A percentile compares a stretch with the other conserved stretches of the same genome.
Evolutionary conservation across 2,329 filamentous ascomycete species (phyloP).

Genomic region (Lasiodiplodia theobromae): DNA sequence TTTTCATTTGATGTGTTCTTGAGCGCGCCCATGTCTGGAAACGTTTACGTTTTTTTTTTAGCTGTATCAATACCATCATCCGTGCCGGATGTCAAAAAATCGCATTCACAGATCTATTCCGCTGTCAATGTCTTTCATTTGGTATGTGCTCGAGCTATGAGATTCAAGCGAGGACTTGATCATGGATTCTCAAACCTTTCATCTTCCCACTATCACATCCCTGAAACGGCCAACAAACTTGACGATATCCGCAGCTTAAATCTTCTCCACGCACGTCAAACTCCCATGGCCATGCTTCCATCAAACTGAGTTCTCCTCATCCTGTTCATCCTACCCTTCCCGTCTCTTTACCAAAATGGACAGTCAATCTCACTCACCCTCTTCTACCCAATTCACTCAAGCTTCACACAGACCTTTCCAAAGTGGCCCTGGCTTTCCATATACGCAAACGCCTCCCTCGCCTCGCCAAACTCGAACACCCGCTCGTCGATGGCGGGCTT

Average conservation of each 20-base stretch:
- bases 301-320: neutral
- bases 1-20: neutral
- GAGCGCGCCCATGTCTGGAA: neutral
- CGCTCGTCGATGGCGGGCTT: conserved; percentile 66
- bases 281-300: no score
- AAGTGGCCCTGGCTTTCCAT: conserved; percentile 59
- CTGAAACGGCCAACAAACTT: no score
- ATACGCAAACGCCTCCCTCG: conserved; percentile 59
- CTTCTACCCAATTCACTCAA: conserved; percentile 37
- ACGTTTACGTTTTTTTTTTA: neutral
- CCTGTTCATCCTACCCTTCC: no score
- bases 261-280: no score
- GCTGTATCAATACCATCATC: neutral
- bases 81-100: neutral
- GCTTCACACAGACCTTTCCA: conserved; percentile 51
- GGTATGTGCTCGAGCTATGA: neutral
- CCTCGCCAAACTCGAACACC: conserved; percentile 60
- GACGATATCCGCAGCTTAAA: no score
- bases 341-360: no score
- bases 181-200: neutral
- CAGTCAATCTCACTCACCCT: neutral
- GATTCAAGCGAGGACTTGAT: neutral
- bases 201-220: no score
- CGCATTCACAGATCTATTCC: neutral
- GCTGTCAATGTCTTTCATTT: neutral